These are phyloP conservation scores for Aspergillus hortae DNA, from an alignment of 2,329 filamentous ascomycete species.

Conservation along the genomic window DNA sequence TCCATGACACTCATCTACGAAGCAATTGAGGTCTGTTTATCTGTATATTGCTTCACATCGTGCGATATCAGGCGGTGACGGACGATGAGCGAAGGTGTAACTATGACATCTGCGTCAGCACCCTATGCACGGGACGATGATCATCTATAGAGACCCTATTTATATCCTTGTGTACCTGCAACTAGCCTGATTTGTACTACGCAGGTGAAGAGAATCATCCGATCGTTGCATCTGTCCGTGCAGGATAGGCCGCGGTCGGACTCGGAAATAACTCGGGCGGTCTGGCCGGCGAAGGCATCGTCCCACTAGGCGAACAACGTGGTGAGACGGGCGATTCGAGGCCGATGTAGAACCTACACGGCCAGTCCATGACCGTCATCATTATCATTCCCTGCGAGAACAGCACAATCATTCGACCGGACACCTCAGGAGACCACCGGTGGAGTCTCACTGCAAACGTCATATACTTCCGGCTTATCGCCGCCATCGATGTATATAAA, in stretches of 20 bases:
- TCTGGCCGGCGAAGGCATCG: no score
- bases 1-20: not conserved
- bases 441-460: not conserved
- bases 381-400: not conserved
- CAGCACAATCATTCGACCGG: not conserved
- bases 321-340: not conserved
- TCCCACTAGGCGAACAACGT: no score
- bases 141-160: not conserved
- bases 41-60: no score
- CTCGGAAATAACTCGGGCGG: no score
- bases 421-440: not conserved
- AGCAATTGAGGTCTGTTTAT: not conserved
- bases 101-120: not conserved
- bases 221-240: not conserved
- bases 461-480: not conserved
- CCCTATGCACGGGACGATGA: not conserved
- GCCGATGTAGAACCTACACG: not conserved
- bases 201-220: not conserved
- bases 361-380: not conserved
- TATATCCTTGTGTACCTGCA: not conserved
- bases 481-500: not conserved
- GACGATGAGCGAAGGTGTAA: not conserved
- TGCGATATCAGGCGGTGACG: not conserved
- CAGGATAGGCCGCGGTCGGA: no score
- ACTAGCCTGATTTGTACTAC: not conserved